A percentile compares a stretch with the other conserved stretches of the same genome.
Conservation (phyloP, 163 green algal genomes). For the Chlamydomonas reinhardtii region DNA sequence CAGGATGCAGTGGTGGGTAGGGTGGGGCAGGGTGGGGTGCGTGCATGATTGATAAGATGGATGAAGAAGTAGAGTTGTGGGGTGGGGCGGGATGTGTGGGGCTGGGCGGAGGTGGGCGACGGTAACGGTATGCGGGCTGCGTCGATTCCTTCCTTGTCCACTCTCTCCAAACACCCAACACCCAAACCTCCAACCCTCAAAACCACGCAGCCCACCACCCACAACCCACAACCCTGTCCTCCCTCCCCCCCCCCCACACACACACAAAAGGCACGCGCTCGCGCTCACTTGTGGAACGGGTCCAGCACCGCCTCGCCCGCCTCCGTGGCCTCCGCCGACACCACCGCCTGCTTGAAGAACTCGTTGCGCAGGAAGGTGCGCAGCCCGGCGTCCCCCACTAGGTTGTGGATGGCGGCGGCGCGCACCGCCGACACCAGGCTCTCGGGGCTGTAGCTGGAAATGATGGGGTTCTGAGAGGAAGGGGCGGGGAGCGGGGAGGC, state of each 20-base stretch:
- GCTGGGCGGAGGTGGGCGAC: too few species aligned
- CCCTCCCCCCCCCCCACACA: too few species aligned
- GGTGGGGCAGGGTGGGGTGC: too few species aligned
- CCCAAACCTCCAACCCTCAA: too few species aligned
- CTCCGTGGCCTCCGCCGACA: constrained; percentile 73
- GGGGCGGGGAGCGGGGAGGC: background rate
- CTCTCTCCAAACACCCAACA: too few species aligned
- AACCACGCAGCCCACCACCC: too few species aligned
- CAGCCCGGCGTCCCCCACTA: constrained; percentile 23
- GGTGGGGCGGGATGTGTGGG: too few species aligned
- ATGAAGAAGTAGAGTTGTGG: too few species aligned
- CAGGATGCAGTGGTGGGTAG: too few species aligned
- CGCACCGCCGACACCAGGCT: constrained; percentile 22
- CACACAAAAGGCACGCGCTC: background rate
- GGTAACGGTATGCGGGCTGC: too few species aligned
- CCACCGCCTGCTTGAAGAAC: constrained; percentile 11
- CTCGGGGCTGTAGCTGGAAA: constrained; percentile 7
- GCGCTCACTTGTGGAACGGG: constrained; percentile 74
- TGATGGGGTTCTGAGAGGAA: constrained; percentile 11
- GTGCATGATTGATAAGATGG: too few species aligned
- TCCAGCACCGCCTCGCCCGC: constrained; percentile 71
- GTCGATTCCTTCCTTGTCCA: too few species aligned
- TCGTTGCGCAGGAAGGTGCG: constrained; percentile 43
- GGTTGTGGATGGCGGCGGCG: background rate
- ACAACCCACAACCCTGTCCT: background rate